Base-by-base conservation (phyloP, 2,329 filamentous ascomycete genomes). In the Arthroderma sp. region DNA sequence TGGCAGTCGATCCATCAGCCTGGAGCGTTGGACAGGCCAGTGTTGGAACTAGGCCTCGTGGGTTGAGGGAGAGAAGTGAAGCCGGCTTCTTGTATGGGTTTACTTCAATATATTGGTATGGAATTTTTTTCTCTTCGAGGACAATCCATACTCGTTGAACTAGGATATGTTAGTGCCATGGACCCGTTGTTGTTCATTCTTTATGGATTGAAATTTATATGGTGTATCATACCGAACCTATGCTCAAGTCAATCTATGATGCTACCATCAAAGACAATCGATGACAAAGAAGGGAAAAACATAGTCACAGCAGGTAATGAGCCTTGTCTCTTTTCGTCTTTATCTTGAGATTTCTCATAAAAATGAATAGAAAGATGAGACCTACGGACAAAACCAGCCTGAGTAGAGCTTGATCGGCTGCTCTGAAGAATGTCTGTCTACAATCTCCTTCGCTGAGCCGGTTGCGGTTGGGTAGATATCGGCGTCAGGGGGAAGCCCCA, bases 1-100 rank as follows among this genome's bases (percentile, higher is more conserved):
- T 6, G 61, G 67, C 66, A 39, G 72, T 63, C 11, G 59, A 47
- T 6, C 61, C 59, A 11, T 61, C 41, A 3, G 61, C 43, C 11
- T 62, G 61, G 44, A 51, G 25, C 4, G 44, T 33, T 7, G 64
- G 61, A 52, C 63, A 61, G 55, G 66, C 77, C 0, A 91, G 75
- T 0, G 86, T 89, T 0, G 87, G 88, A 1, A 91, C 84, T 0
- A 91, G 76, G 0, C 87, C 87, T 11, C 86, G 80, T 0, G 87
- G 87, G 66, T 91, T 91, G 61, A 91, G 75, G 7, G 78, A 76
- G 21, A 91, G 75, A 28, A 90, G 83, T 0, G 79, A 82, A 2
- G 79, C 71, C 0, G 81, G 82, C 66, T 91, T 91, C 69, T 83
- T 75, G 74, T 90, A 90, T 0, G 87, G 87, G 69, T 90, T 89